Conservation (phyloP, 768 basidiomycete genomes). For the Amanita jacksonii region DNA sequence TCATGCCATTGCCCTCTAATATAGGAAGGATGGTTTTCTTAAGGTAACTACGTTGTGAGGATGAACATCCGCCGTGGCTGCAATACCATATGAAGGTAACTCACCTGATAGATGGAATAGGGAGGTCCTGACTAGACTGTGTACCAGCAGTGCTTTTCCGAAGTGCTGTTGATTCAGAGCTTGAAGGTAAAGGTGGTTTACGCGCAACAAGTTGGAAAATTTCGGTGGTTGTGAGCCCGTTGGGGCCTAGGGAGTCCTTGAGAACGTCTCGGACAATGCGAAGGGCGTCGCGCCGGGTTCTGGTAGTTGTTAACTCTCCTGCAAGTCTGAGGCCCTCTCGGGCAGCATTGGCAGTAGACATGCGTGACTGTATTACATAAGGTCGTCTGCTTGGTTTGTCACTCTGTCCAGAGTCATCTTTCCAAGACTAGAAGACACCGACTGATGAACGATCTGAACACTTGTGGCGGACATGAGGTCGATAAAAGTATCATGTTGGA, state of each 20-base stretch:
- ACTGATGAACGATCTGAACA: too few relatives aligned
- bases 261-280: conserved; percentile 24
- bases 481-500: too few relatives aligned
- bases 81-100: conserved; percentile 10
- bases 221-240: conserved; percentile 28
- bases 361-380: neutral
- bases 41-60: conserved; percentile 35
- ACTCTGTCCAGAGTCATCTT: too few relatives aligned
- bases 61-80: neutral
- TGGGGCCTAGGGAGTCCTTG: conserved; percentile 16
- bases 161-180: too few relatives aligned
- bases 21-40: conserved; percentile 42
- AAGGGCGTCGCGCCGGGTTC: neutral
- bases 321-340: conserved; percentile 6
- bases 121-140: too few relatives aligned
- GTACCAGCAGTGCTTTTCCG: too few relatives aligned
- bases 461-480: too few relatives aligned
- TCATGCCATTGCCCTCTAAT: conserved; percentile 29
- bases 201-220: conserved; percentile 27
- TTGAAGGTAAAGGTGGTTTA: conserved; percentile 18
- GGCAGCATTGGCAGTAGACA: neutral
- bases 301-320: neutral
- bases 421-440: too few relatives aligned
- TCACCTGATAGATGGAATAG: conserved; percentile 46
- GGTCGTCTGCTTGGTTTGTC: too few relatives aligned